These are phyloP conservation scores for Pseudonectria foliicola DNA, from an alignment of 2,329 filamentous ascomycete genomes.

Conservation along the genomic window DNA sequence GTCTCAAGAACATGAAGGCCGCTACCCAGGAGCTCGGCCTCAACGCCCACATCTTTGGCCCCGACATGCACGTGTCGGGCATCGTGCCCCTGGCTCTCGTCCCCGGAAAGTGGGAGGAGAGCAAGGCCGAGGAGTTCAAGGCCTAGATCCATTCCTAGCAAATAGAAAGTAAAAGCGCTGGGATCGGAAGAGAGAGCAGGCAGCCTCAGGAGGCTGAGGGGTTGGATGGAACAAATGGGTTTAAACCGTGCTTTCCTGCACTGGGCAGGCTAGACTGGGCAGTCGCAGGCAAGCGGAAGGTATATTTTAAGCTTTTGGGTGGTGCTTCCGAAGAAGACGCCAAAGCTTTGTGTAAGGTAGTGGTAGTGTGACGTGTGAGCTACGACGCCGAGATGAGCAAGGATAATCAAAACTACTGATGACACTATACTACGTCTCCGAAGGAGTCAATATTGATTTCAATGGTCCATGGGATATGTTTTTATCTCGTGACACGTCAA, in stretches of 20 bases:
- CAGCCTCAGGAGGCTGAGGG: conserved; percentile 15
- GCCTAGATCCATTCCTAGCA: conserved; percentile 31
- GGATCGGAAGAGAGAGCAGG: conserved; percentile 16
- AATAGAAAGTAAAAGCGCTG: conserved; percentile 2
- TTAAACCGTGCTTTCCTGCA: conserved; percentile 22
- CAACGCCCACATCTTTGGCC: conserved; percentile 55
- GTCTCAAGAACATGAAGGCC: conserved; percentile 98
- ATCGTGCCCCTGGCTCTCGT: conserved; percentile 88
- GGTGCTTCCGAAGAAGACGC: conserved; percentile 8
- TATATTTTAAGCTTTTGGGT: conserved; percentile 17
- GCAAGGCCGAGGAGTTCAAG: conserved; percentile 54
- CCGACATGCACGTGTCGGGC: conserved; percentile 93
- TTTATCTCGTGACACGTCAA: too few species aligned
- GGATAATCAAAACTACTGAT: neutral
- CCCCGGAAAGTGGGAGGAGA: conserved; percentile 56
- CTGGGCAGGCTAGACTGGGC: conserved; percentile 28
- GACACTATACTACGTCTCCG: neutral
- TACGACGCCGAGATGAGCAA: conserved; percentile 3
- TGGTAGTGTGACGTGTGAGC: neutral
- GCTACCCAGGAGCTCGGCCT: conserved; percentile 91
- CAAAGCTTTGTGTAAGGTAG: conserved; percentile 15
- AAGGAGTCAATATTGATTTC: too few species aligned
- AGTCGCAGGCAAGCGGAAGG: conserved; percentile 17
- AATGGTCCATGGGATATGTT: too few species aligned
- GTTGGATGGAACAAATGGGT: conserved; percentile 1